Conservation (phyloP, 306 rosid genomes). For the Pterocarpus santalinus region DNA sequence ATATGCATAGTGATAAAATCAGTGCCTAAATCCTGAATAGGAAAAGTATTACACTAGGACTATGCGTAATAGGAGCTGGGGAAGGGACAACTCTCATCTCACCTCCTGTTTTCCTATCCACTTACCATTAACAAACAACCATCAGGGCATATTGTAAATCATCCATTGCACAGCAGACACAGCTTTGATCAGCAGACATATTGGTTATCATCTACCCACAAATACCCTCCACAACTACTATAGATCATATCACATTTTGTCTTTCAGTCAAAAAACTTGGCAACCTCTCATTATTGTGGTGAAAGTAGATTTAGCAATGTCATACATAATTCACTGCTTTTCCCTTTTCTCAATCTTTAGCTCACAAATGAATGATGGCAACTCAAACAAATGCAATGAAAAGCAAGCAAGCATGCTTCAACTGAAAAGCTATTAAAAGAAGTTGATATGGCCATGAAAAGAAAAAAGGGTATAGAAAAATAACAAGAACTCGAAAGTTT, state of each 20-base stretch:
- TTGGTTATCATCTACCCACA: neutral
- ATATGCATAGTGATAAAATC: neutral
- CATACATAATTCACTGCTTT: constrained; percentile 4
- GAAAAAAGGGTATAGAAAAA: constrained; percentile 26
- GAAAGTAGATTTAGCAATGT: constrained; percentile 2
- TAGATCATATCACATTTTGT: constrained; percentile 1
- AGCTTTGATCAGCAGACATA: neutral
- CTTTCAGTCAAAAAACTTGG: constrained; percentile 11
- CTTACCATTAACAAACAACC: neutral
- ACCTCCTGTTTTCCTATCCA: constrained; percentile 18
- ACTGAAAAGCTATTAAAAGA: constrained; percentile 18
- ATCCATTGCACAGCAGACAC: constrained; percentile 12
- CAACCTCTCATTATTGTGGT: constrained; percentile 23
- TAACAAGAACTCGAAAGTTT: constrained; percentile 37
- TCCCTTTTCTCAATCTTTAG: constrained; percentile 6
- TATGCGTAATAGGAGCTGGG: neutral
- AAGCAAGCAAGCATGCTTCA: constrained; percentile 19
- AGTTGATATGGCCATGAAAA: constrained; percentile 22
- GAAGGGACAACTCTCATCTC: constrained; percentile 1
- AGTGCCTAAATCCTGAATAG: constrained; percentile 1
- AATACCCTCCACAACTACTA: constrained; percentile 1
- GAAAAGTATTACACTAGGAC: neutral
- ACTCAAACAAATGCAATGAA: constrained; percentile 15
- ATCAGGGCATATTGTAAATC: constrained; percentile 13
- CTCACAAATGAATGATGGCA: constrained; percentile 20